These are phyloP conservation scores for Apiotrichum veenhuisii DNA, from an alignment of 1,284 basidiomycete genomes.

Conservation along the genomic window DNA sequence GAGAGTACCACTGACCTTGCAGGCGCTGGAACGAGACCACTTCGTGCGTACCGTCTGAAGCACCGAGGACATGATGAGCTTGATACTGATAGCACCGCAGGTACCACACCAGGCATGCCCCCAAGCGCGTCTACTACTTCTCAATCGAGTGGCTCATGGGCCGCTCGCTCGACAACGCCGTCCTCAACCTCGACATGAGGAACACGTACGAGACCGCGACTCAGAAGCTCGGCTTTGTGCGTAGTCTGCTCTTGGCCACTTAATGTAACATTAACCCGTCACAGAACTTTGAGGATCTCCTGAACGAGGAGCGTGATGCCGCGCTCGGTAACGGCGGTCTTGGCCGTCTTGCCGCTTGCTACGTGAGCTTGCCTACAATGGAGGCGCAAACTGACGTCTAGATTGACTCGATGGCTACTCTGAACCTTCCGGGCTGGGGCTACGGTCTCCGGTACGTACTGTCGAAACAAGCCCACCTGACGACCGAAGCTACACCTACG, in stretches of 20 bases:
- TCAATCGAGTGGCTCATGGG: conserved; percentile 74
- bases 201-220: conserved; percentile 66
- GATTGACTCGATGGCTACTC: conserved; percentile 58
- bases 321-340: conserved; percentile 78
- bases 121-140: conserved; percentile 70
- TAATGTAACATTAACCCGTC: no score
- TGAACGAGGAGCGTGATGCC: conserved; percentile 83
- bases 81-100: conserved; percentile 14
- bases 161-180: conserved; percentile 79
- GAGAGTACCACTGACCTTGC: background rate
- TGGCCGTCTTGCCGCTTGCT: conserved; percentile 88
- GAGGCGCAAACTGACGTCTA: conserved; percentile 11
- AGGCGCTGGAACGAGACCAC: conserved; percentile 50
- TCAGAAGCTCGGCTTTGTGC: conserved; percentile 62
- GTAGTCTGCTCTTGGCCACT: conserved; percentile 16
- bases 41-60: conserved; percentile 27
- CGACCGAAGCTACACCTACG: conserved; percentile 68
- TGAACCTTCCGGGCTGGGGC: conserved; percentile 80
- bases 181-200: conserved; percentile 81
- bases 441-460: conserved; percentile 65
- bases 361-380: conserved; percentile 52
- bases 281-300: conserved; percentile 70
- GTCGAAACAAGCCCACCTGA: background rate
- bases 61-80: background rate
- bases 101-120: conserved; percentile 45